These are phyloP conservation scores for Calonectria crousiana DNA, from an alignment of 2,329 filamentous ascomycete genomes.

Conservation along the genomic window DNA sequence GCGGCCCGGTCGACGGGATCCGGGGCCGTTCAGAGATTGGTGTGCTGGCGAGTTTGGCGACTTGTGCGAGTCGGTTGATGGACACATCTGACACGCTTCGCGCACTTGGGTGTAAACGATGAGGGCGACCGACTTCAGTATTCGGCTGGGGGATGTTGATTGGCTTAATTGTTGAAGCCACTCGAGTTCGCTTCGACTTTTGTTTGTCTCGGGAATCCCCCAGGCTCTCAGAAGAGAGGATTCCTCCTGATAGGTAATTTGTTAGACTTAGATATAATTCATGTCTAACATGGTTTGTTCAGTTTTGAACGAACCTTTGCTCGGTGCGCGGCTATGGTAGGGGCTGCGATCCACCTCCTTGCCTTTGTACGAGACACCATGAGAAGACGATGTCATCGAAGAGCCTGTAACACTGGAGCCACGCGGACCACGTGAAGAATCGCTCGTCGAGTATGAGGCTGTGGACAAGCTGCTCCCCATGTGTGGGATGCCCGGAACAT, in stretches of 20 bases:
- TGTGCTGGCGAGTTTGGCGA: conserved; percentile 26
- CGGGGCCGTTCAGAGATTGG: conserved; percentile 36
- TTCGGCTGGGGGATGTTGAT: background rate
- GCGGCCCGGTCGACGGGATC: conserved; percentile 38
- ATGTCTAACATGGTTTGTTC: conserved; percentile 31
- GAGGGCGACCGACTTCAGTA: conserved; percentile 8
- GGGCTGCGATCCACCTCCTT: conserved; percentile 55
- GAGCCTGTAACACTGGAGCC: conserved; percentile 18
- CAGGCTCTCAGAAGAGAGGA: conserved; percentile 50
- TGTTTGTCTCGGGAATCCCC: conserved; percentile 55
- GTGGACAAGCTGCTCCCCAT: conserved; percentile 61
- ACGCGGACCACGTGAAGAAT: conserved; percentile 36
- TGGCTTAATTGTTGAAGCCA: background rate
- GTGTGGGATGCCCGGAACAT: conserved; percentile 56
- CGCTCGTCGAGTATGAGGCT: conserved; percentile 59
- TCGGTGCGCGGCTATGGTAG: conserved; percentile 52
- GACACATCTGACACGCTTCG: conserved; percentile 45
- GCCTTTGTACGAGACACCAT: conserved; percentile 53
- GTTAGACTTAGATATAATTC: conserved; percentile 20
- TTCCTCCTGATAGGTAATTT: conserved; percentile 10
- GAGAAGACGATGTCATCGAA: conserved; percentile 33
- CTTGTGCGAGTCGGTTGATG: conserved; percentile 34
- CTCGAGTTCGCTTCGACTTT: conserved; percentile 47
- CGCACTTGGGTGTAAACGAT: conserved; percentile 29
- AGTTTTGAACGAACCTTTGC: conserved; percentile 49